Base-by-base conservation (phyloP, 768 basidiomycete genomes). In the Boletus reticulatus region DNA sequence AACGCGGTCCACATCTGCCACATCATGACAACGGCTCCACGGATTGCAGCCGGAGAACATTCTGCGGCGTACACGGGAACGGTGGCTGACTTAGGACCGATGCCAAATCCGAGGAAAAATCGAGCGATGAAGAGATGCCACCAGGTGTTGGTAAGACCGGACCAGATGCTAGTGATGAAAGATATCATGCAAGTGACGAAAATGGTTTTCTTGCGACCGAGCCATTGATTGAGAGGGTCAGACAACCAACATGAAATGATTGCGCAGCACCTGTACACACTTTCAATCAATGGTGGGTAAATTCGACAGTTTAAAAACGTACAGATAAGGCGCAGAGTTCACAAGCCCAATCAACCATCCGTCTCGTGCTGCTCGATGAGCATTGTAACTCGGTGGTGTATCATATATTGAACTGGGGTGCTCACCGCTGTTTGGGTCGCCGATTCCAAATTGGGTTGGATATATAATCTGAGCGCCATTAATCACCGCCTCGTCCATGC, bases 1-100 rank as follows among this genome's bases (percentile, higher is more conserved):
- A 92, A 92, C 0, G 89, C 90, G 4, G 89, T 92, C 90, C 90
- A 93, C 75, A 90, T 78, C 71, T 92, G 90, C 92, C 94, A 95
- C 66, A 83, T 88, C 92, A 94, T 95, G 55, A 93, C 90, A 29
- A 95, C 81, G 2, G 86, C 93, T 53, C 94, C 94, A 63, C 94
- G 85, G 53, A 98, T 92, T 16, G 74, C 73, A 0, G 93, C 84
- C 0, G 94, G 94, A 0, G 86, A 77, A 66, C 87, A 86, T 71
- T 98, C 89, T 2, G 88, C 85, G 0, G 87, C 81, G 55, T 84
- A 88, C 24, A 83, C 81, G 4, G 82, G 83, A 22, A 84, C 82
- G 1, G 84, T 86, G 2, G 84, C 72, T 11, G 77, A 78, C 66
- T 88, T 88, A 14, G 84, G 81, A 3, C 88, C 70, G 4, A 22